Percentiles rank a stretch among this genome's conserved stretches.
These are phyloP conservation scores for Omphalotus olearius DNA, from an alignment of 1,284 basidiomycete species.

Conservation along the genomic window DNA sequence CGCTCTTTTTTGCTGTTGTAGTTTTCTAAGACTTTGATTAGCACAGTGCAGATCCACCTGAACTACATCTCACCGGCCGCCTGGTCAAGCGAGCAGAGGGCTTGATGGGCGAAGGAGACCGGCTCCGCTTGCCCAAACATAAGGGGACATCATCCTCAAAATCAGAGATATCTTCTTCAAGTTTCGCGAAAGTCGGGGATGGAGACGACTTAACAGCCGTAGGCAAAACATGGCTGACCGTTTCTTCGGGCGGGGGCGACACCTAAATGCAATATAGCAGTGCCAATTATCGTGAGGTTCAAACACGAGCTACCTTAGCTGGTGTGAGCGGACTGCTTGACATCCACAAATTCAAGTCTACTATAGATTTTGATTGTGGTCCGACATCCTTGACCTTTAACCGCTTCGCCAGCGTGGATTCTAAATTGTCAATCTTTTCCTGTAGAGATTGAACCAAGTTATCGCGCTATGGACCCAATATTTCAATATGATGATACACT, in stretches of 20 bases:
- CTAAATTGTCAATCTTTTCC: constrained; percentile 36
- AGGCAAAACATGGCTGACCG: background rate
- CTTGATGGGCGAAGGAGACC: constrained; percentile 1
- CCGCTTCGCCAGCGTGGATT: constrained; percentile 35
- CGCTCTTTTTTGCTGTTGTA: background rate
- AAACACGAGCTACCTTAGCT: constrained; percentile 9
- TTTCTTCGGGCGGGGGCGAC: background rate
- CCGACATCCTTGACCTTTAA: constrained; percentile 32
- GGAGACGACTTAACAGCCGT: background rate
- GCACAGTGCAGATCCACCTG: background rate
- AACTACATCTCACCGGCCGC: background rate
- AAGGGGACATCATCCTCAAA: constrained; percentile 9
- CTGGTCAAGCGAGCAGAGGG: background rate
- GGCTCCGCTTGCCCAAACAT: constrained; percentile 4
- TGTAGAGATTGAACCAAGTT: constrained; percentile 34
- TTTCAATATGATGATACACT: constrained; percentile 6
- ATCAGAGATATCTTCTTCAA: constrained; percentile 15
- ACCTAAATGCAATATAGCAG: background rate
- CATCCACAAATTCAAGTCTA: constrained; percentile 34
- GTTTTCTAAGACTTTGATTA: background rate
- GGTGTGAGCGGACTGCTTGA: constrained; percentile 28
- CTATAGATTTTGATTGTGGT: constrained; percentile 27
- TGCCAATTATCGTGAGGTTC: background rate
- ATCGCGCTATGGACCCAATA: constrained; percentile 32
- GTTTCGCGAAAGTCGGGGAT: constrained; percentile 10